These are phyloP conservation scores for Cordyceps farinosa DNA, from an alignment of 2,329 filamentous ascomycete species.

Conservation along the genomic window DNA sequence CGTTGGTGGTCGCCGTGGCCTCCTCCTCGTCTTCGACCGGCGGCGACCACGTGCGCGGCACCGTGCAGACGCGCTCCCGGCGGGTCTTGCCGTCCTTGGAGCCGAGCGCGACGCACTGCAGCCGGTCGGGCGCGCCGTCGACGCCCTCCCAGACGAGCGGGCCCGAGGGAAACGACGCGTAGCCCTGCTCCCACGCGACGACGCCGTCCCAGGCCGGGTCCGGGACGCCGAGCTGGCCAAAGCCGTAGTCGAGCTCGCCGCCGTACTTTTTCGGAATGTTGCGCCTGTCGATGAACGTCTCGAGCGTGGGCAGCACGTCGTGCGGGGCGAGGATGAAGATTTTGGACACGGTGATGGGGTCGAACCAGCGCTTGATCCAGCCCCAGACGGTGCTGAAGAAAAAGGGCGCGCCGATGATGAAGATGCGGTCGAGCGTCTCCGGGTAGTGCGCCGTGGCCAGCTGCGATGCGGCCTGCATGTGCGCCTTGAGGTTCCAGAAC, in stretches of 20 bases:
- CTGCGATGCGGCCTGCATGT: constrained; percentile 89
- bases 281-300: constrained; percentile 73
- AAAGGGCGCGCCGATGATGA: constrained; percentile 79
- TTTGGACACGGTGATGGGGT: constrained; percentile 90
- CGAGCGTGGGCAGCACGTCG: constrained; percentile 74
- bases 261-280: constrained; percentile 91
- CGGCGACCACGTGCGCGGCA: constrained; percentile 42
- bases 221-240: constrained; percentile 70
- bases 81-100: constrained; percentile 43
- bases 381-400: constrained; percentile 95
- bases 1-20: constrained; percentile 17
- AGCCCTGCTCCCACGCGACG: constrained; percentile 50
- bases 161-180: constrained; percentile 52
- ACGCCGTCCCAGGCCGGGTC: constrained; percentile 57
- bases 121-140: constrained; percentile 38
- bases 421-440: constrained; percentile 69
- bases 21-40: constrained; percentile 19
- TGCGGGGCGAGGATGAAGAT: constrained; percentile 80
- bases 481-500: constrained; percentile 90
- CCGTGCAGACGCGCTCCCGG: constrained; percentile 47
- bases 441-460: constrained; percentile 93
- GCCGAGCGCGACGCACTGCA: constrained; percentile 55
- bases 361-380: constrained; percentile 95
- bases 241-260: constrained; percentile 78
- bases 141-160: constrained; percentile 56